A percentile compares a stretch with the other conserved stretches of the same genome.
Conservation (phyloP, 2,329 filamentous ascomycete genomes). For the Ophiocordyceps robertsii region DNA sequence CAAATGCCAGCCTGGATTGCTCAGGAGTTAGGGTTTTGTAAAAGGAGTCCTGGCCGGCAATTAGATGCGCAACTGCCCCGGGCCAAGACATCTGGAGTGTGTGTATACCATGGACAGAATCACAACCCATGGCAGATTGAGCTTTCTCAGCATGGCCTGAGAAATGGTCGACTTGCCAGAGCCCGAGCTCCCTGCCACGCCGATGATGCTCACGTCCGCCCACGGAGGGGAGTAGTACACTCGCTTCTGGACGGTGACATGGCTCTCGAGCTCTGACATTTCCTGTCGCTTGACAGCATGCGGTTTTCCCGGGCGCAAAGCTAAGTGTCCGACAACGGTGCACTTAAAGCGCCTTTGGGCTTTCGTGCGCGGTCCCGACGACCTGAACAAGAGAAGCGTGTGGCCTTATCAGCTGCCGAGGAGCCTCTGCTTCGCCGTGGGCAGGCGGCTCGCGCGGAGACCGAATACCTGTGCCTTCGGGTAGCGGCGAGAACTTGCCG, state of each 20-base stretch:
- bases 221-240: slow-evolving; percentile 87
- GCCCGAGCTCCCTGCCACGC: slow-evolving; percentile 86
- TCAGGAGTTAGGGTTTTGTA: slow-evolving; percentile 81
- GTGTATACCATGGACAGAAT: slow-evolving; percentile 78
- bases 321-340: neutral
- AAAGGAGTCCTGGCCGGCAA: slow-evolving; percentile 68
- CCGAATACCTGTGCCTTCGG: too few species aligned
- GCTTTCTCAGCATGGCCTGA: slow-evolving; percentile 73
- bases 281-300: slow-evolving; percentile 1
- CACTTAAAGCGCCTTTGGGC: too few species aligned
- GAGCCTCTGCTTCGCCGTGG: too few species aligned
- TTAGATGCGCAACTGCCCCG: slow-evolving; percentile 7
- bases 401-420: too few species aligned
- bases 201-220: slow-evolving; percentile 93
- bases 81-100: neutral
- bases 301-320: neutral
- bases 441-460: too few species aligned
- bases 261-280: slow-evolving; percentile 22
- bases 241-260: slow-evolving; percentile 38
- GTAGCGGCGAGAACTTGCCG: too few species aligned
- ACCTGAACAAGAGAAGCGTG: too few species aligned
- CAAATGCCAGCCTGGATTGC: slow-evolving; percentile 67
- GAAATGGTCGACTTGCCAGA: slow-evolving; percentile 91
- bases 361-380: too few species aligned
- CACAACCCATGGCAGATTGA: slow-evolving; percentile 95